Percentiles rank a stretch among this genome's conserved stretches.
phyloP scores from a whole-genome alignment of 768 basidiomycete species.

The Xerocomellus chrysenteron region DNA sequence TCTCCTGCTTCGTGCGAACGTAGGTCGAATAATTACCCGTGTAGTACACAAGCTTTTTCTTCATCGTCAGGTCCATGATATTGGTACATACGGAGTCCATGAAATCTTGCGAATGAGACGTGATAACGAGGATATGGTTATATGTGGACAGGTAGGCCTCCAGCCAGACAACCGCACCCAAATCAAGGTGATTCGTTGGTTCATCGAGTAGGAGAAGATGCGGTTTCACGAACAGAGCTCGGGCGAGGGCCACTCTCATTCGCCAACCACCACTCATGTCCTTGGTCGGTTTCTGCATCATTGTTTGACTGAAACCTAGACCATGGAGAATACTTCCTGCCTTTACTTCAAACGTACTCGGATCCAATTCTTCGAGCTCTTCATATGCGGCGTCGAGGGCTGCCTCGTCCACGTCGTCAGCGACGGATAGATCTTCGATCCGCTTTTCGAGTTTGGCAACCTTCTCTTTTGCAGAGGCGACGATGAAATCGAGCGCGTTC shows the following conservation, averaged over 20 bases:
- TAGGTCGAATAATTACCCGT: constrained; percentile 97
- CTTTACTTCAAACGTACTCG: constrained; percentile 92
- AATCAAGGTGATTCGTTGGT: constrained; percentile 90
- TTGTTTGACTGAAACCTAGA: constrained; percentile 83
- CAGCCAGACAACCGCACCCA: constrained; percentile 98
- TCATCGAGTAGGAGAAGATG: constrained; percentile 94
- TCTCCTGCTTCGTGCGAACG: constrained; percentile 93
- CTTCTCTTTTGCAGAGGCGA: constrained; percentile 88
- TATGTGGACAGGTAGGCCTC: constrained; percentile 98
- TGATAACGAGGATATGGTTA: constrained; percentile 97
- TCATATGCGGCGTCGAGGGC: constrained; percentile 91
- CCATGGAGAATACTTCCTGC: constrained; percentile 96
- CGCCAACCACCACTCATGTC: constrained; percentile 99
- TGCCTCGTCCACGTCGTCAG: constrained; percentile 84
- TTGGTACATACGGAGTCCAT: constrained; percentile 98
- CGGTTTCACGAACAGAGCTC: constrained; percentile 94
- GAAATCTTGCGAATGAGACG: constrained; percentile 99
- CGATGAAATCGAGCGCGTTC: constrained; percentile 97
- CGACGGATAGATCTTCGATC: constrained; percentile 91
- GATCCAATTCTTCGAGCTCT: constrained; percentile 96
- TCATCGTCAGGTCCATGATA: constrained; percentile 91
- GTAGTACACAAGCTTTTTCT: constrained; percentile 94
- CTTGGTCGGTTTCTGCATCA: constrained; percentile 97
- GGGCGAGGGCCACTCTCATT: constrained; percentile 96
- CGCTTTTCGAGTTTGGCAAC: constrained; percentile 90